These are phyloP conservation scores for Starmerella geochares DNA, from an alignment of 805 yeast species.

Conservation along the genomic window DNA sequence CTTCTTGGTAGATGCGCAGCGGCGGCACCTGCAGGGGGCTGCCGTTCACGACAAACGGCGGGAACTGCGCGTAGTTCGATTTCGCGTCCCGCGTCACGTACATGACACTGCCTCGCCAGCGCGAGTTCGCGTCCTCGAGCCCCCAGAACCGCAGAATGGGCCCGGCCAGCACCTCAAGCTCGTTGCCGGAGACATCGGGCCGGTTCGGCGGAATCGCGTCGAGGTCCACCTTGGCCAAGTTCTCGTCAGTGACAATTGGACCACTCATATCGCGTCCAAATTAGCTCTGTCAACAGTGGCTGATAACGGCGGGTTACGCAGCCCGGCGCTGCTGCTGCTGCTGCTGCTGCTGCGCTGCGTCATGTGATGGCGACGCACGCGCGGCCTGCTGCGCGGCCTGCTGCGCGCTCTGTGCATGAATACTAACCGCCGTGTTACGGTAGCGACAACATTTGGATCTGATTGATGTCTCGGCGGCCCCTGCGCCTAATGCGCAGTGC, in stretches of 20 bases:
- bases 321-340: no score
- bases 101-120: conserved; percentile 61
- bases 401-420: no score
- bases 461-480: no score
- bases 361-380: no score
- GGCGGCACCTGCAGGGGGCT: conserved; percentile 35
- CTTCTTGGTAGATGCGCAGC: conserved; percentile 36
- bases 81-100: conserved; percentile 45
- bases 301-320: no score
- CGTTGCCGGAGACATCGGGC: conserved; percentile 4
- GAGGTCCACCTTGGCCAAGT: conserved; percentile 11
- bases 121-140: conserved; percentile 38
- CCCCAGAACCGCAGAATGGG: conserved; percentile 65
- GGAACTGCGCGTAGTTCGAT: conserved; percentile 27
- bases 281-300: neutral
- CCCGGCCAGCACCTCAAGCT: conserved; percentile 38
- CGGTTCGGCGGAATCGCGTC: conserved; percentile 15
- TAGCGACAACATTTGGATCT: no score
- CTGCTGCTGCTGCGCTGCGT: no score
- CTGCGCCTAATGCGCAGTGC: no score
- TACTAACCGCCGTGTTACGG: no score
- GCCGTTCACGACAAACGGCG: conserved; percentile 29
- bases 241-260: conserved; percentile 12
- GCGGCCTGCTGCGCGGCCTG: no score
- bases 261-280: neutral